Base-by-base conservation (phyloP, 768 basidiomycete species). In the Kwoniella sp. region DNA sequence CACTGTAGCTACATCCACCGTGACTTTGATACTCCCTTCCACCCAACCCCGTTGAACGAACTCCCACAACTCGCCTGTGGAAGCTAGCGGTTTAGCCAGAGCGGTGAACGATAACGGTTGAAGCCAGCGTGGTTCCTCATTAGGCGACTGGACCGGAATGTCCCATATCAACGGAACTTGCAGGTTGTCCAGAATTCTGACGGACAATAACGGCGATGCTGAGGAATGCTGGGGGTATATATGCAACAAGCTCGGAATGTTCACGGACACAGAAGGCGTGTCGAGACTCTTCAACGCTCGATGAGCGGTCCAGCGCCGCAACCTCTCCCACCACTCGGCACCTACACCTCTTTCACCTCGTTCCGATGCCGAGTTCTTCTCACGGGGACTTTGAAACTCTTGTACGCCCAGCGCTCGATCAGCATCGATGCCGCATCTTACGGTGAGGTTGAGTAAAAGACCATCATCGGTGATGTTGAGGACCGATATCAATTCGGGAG, bases 381-480 rank as follows among this genome's bases (percentile, higher is more conserved):
- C 71, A 19, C 69, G 51, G 13, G 54, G 30, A 24, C 29, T 67
- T 1, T 3, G 9, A 47, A 58, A 66, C 2, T 10, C 44, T n/a
- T 65, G 49, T 7, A 79, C 59, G 1, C 78, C 80, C 8, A 80
- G 33, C 0, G 72, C 70, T 2, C 37, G 40, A 57, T 79, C 76
- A 0, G 68, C 67, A 61, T 80, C 80, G 37, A 80, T 66, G 2
- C 77, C 80, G 9, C 71, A 68, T 2, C 55, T 40, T 0, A 77
- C 58, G 1, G 64, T 65, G 15, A 78, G 57, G 50, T 79, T 70
- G 51, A 80, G 52, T 25, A 68, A 64, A 0, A 77, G 25, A 0
- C 75, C 74, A 49, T 74, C 67, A 12, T 78, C 76, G 0, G 73
- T 71, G 25, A 80, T 60, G 57, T 79, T 77, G 47, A 80, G 27